These are phyloP conservation scores for Baorangia bicolor DNA, from an alignment of 768 basidiomycete species.

Conservation along the genomic window DNA sequence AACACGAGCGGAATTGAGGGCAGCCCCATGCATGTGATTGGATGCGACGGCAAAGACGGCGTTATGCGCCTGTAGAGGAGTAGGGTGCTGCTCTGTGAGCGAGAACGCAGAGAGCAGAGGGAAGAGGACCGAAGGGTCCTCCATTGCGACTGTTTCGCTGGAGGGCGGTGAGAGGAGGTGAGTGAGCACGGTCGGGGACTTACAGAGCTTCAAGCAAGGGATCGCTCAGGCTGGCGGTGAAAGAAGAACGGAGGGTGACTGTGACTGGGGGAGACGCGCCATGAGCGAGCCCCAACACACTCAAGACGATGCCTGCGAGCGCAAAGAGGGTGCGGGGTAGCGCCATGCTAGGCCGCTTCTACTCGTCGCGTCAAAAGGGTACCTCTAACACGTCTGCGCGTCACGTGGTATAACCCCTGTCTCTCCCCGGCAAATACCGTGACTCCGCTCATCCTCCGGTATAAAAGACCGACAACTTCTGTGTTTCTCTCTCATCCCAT, in stretches of 20 bases:
- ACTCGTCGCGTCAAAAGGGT: conserved; percentile 1
- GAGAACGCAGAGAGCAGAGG: conserved; percentile 63
- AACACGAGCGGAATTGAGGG: conserved; percentile 60
- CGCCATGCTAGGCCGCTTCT: background rate
- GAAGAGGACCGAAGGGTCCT: conserved; percentile 74
- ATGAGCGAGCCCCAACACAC: conserved; percentile 12
- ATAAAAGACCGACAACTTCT: conserved; percentile 4
- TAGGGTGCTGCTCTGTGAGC: conserved; percentile 39
- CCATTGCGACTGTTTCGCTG: conserved; percentile 80
- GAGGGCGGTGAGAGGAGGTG: background rate
- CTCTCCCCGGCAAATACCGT: conserved; percentile 10
- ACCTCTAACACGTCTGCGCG: conserved; percentile 8
- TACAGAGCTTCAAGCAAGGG: conserved; percentile 33
- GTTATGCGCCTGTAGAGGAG: conserved; percentile 50
- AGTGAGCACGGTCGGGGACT: conserved; percentile 5
- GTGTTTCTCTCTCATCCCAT: background rate
- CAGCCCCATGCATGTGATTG: conserved; percentile 45
- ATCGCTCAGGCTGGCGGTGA: conserved; percentile 22
- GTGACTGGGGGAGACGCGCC: conserved; percentile 32
- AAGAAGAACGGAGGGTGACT: conserved; percentile 30
- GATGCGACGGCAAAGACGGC: conserved; percentile 39
- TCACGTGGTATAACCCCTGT: conserved; percentile 19
- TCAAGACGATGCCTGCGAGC: conserved; percentile 16
- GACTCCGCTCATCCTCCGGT: conserved; percentile 15
- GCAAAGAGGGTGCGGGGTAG: conserved; percentile 15